These are phyloP conservation scores for Mycotypha africana DNA, from an alignment of 371 early-diverging fungal genomes.

Conservation along the genomic window DNA sequence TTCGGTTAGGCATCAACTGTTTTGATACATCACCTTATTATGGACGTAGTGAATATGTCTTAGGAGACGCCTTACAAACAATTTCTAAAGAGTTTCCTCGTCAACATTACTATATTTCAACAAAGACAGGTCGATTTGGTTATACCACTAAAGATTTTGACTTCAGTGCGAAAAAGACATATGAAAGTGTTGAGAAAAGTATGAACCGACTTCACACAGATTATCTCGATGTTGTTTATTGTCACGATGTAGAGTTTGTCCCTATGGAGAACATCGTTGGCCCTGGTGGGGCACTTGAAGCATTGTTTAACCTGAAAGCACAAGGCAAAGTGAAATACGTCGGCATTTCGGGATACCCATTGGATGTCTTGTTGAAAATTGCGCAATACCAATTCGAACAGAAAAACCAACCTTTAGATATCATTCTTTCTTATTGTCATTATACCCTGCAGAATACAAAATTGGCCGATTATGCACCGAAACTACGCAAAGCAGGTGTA, in stretches of 20 bases:
- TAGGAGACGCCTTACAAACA: conserved; percentile 59
- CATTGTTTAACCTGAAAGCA: conserved; percentile 62
- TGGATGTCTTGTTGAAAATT: conserved; percentile 61
- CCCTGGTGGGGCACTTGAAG: conserved; percentile 55
- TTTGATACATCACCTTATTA: conserved; percentile 82
- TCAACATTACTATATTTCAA: conserved; percentile 60
- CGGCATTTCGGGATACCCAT: conserved; percentile 75
- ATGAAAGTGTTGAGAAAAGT: conserved; percentile 57
- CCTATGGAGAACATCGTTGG: conserved; percentile 45
- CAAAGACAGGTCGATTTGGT: conserved; percentile 80
- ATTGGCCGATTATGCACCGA: conserved; percentile 50
- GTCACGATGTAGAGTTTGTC: conserved; percentile 85
- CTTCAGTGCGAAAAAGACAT: conserved; percentile 53
- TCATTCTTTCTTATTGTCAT: conserved; percentile 70
- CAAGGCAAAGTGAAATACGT: conserved; percentile 65
- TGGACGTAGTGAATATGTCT: conserved; percentile 62
- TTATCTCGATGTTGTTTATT: conserved; percentile 72
- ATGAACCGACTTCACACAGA: conserved; percentile 58
- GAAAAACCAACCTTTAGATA: conserved; percentile 64
- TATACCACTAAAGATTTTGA: conserved; percentile 58
- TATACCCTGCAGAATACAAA: conserved; percentile 67
- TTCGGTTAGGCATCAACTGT: conserved; percentile 55
- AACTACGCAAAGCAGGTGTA: conserved; percentile 58
- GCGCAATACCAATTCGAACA: conserved; percentile 55
- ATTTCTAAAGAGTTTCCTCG: conserved; percentile 55